Evolutionary conservation across 2,329 filamentous ascomycete genomes (phyloP).

Genomic region (Neocatenulostroma microsporum): DNA sequence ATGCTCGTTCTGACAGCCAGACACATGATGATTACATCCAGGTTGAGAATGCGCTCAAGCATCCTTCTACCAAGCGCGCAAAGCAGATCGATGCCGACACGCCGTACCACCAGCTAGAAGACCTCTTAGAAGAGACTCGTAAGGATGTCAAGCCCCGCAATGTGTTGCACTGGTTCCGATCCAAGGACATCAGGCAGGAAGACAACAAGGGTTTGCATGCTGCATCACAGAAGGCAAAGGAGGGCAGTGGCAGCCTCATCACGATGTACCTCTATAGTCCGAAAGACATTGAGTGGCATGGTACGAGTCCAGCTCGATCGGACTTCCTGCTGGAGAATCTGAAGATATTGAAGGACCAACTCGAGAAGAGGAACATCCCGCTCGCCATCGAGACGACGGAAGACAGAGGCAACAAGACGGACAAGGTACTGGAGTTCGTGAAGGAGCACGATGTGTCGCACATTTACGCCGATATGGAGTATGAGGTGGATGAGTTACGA

Average conservation of each 20-base stretch:
- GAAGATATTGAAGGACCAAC: constrained; percentile 37
- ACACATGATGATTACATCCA: constrained; percentile 11
- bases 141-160: constrained; percentile 33
- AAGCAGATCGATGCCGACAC: constrained; percentile 42
- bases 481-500: constrained; percentile 82
- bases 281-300: constrained; percentile 45
- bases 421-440: constrained; percentile 37
- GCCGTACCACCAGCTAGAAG: constrained; percentile 37
- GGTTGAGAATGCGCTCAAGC: constrained; percentile 26
- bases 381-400: constrained; percentile 39
- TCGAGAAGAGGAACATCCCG: constrained; percentile 43
- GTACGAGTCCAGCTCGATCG: constrained; percentile 41
- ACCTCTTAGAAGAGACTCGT: constrained; percentile 33
- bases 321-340: constrained; percentile 44
- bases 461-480: constrained; percentile 58
- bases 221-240: constrained; percentile 40
- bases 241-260: constrained; percentile 36
- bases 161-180: constrained; percentile 46
- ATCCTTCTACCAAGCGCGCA: constrained; percentile 43
- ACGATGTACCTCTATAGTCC: constrained; percentile 42
- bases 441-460: constrained; percentile 40
- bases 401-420: constrained; percentile 36
- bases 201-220: constrained; percentile 44
- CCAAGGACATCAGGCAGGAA: constrained; percentile 43
- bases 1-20: constrained; percentile 11